Evolutionary conservation across 1,284 basidiomycete genomes (phyloP), one percentile per base, ranked within the genome.

Genomic region (Rhizoctonia solani): DNA sequence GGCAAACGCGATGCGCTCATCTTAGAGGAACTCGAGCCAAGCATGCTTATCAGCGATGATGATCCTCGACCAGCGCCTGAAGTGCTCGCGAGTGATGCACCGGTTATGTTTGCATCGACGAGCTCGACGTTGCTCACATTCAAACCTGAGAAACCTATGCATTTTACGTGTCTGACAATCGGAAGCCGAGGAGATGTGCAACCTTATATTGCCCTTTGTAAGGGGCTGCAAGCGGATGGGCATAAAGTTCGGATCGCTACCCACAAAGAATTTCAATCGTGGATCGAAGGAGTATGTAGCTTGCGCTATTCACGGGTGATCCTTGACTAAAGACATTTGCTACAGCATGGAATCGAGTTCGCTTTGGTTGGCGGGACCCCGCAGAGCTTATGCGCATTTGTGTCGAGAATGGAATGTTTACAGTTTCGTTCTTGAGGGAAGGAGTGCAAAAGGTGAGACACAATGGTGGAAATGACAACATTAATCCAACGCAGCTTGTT

Each of bases 351-450:
- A 2, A 96, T 99, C 72, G 94, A 95, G 73, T 98, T 93, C 76
- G 88, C 88, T 8, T 90, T 87, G 73, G 92, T 98, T 27, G 96
- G 96, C 16, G 96, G 97, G 97, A 99, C 76, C 96, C 96, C 2
- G 95, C 95, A 1, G 95, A 98, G 77, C 81, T 99, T 59, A 92
- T 94, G 92, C 83, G 89, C 50, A 92, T 97, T 71, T 97, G 94
- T 75, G 89, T 97, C 41, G 95, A 97, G 77, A 96, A 98, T 76
- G 94, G 97, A 68, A 97, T 90, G 71, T 98, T 98, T 75, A 97
- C 96, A 0, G 88, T 98, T 32, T 86, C 93, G 0, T 98, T 98
- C 78, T 78, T 98, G 74, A 94, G 89, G 74, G 96, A 98, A 75
- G 90, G 88, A 11, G 77, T 98, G 53, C 83, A 87, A 69, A 96